Percentiles rank a stretch among this genome's conserved stretches.
These are phyloP conservation scores for Sphagnum magellanicum DNA, from an alignment of 228 moss, liverwort and hornwort species.

Conservation along the genomic window DNA sequence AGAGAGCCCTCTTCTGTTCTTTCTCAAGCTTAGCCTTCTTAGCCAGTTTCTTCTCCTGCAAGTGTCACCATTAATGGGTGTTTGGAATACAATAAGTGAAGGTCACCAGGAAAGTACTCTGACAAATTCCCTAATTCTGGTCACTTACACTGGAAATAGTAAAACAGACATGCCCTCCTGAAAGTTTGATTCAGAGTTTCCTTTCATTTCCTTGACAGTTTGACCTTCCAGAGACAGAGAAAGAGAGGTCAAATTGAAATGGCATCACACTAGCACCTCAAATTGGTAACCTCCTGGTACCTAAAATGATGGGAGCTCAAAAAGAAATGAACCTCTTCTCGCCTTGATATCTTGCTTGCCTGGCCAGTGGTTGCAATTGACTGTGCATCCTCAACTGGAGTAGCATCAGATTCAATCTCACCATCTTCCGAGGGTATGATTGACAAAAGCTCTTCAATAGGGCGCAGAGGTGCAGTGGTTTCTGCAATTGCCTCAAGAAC, in stretches of 20 bases:
- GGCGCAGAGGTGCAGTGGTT: constrained; percentile 57
- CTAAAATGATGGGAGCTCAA: not conserved
- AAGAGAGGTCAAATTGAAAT: too few relatives aligned
- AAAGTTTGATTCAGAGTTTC: too few relatives aligned
- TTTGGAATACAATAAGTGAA: not conserved
- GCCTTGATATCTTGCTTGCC: constrained; percentile 4
- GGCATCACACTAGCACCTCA: not conserved
- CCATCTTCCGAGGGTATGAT: constrained; percentile 28
- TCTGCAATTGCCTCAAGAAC: constrained; percentile 70
- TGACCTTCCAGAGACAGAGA: too few relatives aligned
- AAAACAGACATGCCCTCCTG: too few relatives aligned
- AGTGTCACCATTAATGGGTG: constrained; percentile 5
- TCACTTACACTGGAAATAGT: too few relatives aligned
- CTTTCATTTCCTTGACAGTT: too few relatives aligned
- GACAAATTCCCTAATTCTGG: too few relatives aligned
- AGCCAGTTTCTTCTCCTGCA: constrained; percentile 28
- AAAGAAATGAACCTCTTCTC: constrained; percentile 16
- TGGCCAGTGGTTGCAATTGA: not conserved
- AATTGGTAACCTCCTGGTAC: not conserved
- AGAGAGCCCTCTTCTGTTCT: constrained; percentile 46
- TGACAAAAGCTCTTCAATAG: constrained; percentile 53
- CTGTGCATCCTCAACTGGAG: constrained; percentile 5
- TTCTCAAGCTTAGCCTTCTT: constrained; percentile 28
- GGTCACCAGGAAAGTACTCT: too few relatives aligned
- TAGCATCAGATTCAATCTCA: constrained; percentile 4